Evolutionary conservation across 257 asterid species (phyloP), one percentile per base, ranked within the genome.

Genomic region (Cinchona pubescens): DNA sequence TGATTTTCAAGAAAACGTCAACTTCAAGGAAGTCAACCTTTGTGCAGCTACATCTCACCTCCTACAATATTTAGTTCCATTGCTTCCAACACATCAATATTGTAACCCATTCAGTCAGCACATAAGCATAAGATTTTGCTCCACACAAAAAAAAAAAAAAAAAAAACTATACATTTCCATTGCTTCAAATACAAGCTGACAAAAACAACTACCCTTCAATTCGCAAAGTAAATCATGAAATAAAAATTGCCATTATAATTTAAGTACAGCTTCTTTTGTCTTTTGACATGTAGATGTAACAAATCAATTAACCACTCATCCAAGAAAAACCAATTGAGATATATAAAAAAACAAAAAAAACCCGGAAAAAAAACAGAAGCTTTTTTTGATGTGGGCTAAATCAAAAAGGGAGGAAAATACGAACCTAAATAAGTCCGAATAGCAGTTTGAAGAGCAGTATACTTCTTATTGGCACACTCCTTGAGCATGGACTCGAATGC

Each of bases 401-500:
- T 1, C 25, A 40, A 46, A 69, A 49, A 8, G 34, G 18, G 0
- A 1, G 4, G 10, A 42, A 32, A 49, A 38, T 18, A 43, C 78
- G 69, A 77, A 94, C 99, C 99, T 79, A 89, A 79, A 83, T 85
- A 92, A 68, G 83, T 78, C 86, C 85, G 93, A 81, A 92, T 83
- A 70, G 97, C 92, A 37, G 89, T 65, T 78, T 90, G 97, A 16
- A 94, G 88, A 70, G 89, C 80, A 56, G 80, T 49, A 80, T 79
- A 90, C 81, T 89, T 92, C 85, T 80, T 92, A 76, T 79, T 82
- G 71, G 96, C 83, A 81, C 94, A 88, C 85, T 94, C 99, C 78
- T 92, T 94, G 85, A 92, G 94, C 96, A 94, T 92, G 69, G 96
- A 87, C 82, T 94, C 97, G 72, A 92, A 92, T 70, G 99, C 99